A percentile compares a stretch with the other conserved stretches of the same genome.
phyloP scores from a whole-genome alignment of 768 basidiomycete genomes.

The Russula emetica region DNA sequence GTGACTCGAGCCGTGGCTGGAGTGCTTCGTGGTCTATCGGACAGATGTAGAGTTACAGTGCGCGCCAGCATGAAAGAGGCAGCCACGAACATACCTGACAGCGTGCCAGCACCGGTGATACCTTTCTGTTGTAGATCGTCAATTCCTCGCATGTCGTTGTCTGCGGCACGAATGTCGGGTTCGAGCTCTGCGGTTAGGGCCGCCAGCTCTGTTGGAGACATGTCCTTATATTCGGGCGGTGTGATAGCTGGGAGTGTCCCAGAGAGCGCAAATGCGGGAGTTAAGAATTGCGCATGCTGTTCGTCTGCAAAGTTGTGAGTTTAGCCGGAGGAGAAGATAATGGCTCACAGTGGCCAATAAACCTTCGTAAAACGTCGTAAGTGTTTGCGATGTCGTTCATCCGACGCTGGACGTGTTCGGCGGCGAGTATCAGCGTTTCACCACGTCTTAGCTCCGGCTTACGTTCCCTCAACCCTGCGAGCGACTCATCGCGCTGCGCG shows the following conservation, averaged over 20 bases:
- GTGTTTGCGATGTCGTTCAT: constrained; percentile 55
- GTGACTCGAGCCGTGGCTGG: constrained; percentile 59
- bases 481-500: constrained; percentile 43
- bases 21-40: constrained; percentile 56
- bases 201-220: constrained; percentile 66
- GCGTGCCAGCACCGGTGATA: constrained; percentile 66
- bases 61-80: neutral
- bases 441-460: constrained; percentile 44
- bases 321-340: neutral
- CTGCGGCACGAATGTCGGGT: constrained; percentile 75
- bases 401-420: constrained; percentile 56
- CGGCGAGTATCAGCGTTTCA: constrained; percentile 54
- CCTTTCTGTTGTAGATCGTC: constrained; percentile 65
- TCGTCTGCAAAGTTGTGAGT: constrained; percentile 49
- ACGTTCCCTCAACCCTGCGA: constrained; percentile 38
- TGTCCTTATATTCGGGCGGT: constrained; percentile 54
- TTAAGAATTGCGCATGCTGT: constrained; percentile 68
- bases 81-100: constrained; percentile 43
- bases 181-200: constrained; percentile 76
- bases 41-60: neutral
- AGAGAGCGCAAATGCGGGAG: constrained; percentile 73
- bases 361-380: constrained; percentile 68
- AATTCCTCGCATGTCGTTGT: constrained; percentile 77
- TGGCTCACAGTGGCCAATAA: constrained; percentile 63
- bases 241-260: constrained; percentile 45